phyloP scores from a whole-genome alignment of 1,284 basidiomycete species.

The Cryptococcus neoformans region DNA sequence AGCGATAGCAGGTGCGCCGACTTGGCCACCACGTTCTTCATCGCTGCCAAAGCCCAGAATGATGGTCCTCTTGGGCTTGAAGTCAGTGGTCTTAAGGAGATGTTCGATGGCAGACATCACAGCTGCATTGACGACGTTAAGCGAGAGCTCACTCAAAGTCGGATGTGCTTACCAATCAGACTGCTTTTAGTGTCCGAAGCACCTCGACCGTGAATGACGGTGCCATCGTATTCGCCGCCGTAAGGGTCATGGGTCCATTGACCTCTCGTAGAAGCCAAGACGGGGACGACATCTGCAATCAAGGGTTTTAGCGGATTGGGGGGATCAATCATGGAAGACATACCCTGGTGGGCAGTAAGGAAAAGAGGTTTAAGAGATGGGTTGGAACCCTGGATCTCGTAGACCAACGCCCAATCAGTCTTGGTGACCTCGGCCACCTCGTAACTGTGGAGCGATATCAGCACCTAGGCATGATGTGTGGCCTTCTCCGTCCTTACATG shows the following conservation, averaged over 20 bases:
- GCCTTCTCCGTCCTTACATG: constrained; percentile 20
- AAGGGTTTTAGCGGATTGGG: neutral
- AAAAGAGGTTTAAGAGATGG: constrained; percentile 61
- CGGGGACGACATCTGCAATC: constrained; percentile 57
- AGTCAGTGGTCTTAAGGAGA: constrained; percentile 53
- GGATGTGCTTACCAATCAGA: constrained; percentile 48
- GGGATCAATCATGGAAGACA: constrained; percentile 2
- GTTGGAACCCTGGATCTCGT: constrained; percentile 61
- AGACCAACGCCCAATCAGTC: constrained; percentile 62
- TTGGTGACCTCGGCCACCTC: constrained; percentile 51
- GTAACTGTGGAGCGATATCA: constrained; percentile 45
- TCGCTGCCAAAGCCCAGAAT: constrained; percentile 55
- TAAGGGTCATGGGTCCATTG: constrained; percentile 62
- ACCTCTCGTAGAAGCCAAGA: constrained; percentile 55
- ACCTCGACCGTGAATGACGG: constrained; percentile 59
- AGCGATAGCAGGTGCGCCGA: constrained; percentile 47
- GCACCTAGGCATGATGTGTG: neutral
- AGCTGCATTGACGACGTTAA: constrained; percentile 25
- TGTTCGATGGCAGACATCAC: constrained; percentile 58
- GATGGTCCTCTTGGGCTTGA: constrained; percentile 52
- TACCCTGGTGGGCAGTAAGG: constrained; percentile 64
- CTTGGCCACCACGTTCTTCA: constrained; percentile 52
- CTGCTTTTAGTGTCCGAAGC: constrained; percentile 60
- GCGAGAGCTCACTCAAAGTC: neutral
- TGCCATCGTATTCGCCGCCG: constrained; percentile 62